Base-by-base conservation (phyloP, 768 basidiomycete species). In the Galerina sulciceps region DNA sequence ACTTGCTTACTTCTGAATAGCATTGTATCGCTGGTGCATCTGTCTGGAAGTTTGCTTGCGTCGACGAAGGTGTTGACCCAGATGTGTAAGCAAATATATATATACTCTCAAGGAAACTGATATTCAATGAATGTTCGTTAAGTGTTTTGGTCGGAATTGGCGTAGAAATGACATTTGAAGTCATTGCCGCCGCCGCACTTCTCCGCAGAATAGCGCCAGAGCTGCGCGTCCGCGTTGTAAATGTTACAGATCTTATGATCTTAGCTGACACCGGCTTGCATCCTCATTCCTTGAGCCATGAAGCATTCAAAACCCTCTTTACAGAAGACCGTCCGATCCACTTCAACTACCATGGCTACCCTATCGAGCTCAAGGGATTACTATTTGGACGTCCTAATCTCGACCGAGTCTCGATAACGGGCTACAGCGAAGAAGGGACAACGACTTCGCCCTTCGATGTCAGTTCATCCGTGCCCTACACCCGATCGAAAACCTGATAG, bases 1-100 rank as follows among this genome's bases (percentile, higher is more conserved):
- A n/a, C 4, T 22, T 6, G n/a, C 18, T 31, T 41, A 41, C 49
- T 4, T 4, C 6, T 26, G 11, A 6, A n/a, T 34, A 60, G 81
- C 93, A 95, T 75, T 96, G 94, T 68, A 81, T 92, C 48, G 91
- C 92, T 10, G 94, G 94, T 38, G 90, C 90, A 1, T 92, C 90
- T 1, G 82, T 93, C 40, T 96, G 94, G 94, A 86, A 88, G 65
- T 89, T 90, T 66, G 90, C 86, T 44, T 91, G 89, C 56, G 82
- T 85, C 18, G 90, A 92, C 53, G 82, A 83, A 2, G 93, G 91
- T 37, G 72, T 86, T 34, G 64, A 85, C 60, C 90, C 90, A 6
- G 90, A 93, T 64, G 87, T 91, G 84, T 87, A 71, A 64, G 85
- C 65, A 4, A 15, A 20, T 49, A 35, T 31, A 11, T 15, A 42